Evolutionary conservation across 164 flowering plant species (phyloP).

Genomic region (Houttuynia cordata): DNA sequence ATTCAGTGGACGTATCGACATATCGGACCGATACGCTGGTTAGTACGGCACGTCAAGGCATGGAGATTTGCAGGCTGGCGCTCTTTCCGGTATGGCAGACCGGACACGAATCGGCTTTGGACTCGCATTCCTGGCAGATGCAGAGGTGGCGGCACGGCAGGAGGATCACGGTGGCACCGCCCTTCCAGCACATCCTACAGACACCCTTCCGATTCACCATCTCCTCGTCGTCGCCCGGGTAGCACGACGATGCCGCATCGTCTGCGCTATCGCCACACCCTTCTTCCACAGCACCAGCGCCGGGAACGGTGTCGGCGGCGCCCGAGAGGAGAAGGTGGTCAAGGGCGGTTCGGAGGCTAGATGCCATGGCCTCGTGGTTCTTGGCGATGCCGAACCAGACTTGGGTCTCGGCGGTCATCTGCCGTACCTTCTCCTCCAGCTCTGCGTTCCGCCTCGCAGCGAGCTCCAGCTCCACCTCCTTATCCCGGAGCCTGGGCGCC

Average conservation of each 20-base stretch:
- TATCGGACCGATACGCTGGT: too few relatives aligned
- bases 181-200: slow-evolving; percentile 18
- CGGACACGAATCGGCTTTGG: slow-evolving; percentile 15
- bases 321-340: slow-evolving; percentile 17
- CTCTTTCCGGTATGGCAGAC: slow-evolving; percentile 19
- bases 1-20: too few relatives aligned
- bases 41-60: too few relatives aligned
- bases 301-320: too few relatives aligned
- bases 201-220: too few relatives aligned
- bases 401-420: too few relatives aligned
- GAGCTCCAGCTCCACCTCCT: too few relatives aligned
- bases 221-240: slow-evolving; percentile 7
- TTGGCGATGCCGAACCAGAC: too few relatives aligned
- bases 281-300: slow-evolving; percentile 9
- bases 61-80: slow-evolving; percentile 21
- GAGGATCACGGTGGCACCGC: slow-evolving; percentile 15
- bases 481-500: too few relatives aligned
- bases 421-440: too few relatives aligned
- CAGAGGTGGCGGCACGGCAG: slow-evolving; percentile 28
- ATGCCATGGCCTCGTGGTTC: too few relatives aligned
- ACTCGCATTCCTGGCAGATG: slow-evolving; percentile 23
- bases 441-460: too few relatives aligned
- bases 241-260: slow-evolving; percentile 16
- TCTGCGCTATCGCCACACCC: slow-evolving; percentile 24
- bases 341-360: slow-evolving; percentile 13